phyloP scores from a whole-genome alignment of 345 rosid species.

The Populus pruinosa region DNA sequence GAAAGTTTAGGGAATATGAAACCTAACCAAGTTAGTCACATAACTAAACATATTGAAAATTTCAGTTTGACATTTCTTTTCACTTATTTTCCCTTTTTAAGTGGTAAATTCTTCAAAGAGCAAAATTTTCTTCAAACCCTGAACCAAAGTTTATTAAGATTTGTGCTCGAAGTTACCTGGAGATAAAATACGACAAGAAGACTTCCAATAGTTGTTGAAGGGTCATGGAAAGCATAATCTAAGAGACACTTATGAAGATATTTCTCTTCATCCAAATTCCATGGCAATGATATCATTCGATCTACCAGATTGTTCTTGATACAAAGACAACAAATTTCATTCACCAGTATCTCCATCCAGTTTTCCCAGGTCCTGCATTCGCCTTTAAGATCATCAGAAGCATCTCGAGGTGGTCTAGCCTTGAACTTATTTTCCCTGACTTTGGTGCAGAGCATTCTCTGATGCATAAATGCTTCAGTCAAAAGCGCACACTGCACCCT shows the following conservation, averaged over 20 bases:
- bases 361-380: conserved; percentile 58
- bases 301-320: conserved; percentile 80
- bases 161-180: conserved; percentile 52
- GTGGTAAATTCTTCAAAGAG: background rate
- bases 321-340: conserved; percentile 88
- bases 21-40: background rate
- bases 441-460: conserved; percentile 71
- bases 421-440: conserved; percentile 56
- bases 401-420: conserved; percentile 32
- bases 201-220: conserved; percentile 67
- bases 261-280: conserved; percentile 92
- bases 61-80: background rate
- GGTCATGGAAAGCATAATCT: conserved; percentile 69
- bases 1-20: background rate
- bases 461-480: conserved; percentile 90
- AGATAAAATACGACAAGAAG: conserved; percentile 85
- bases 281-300: conserved; percentile 84
- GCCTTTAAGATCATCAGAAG: conserved; percentile 32
- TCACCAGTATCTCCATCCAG: conserved; percentile 79
- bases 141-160: background rate
- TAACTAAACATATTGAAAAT: background rate
- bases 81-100: background rate
- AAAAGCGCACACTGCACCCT: conserved; percentile 90
- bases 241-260: conserved; percentile 69
- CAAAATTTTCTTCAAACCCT: background rate